These are phyloP conservation scores for Tilletia setariae DNA, from an alignment of 1,284 basidiomycete species.

Conservation along the genomic window DNA sequence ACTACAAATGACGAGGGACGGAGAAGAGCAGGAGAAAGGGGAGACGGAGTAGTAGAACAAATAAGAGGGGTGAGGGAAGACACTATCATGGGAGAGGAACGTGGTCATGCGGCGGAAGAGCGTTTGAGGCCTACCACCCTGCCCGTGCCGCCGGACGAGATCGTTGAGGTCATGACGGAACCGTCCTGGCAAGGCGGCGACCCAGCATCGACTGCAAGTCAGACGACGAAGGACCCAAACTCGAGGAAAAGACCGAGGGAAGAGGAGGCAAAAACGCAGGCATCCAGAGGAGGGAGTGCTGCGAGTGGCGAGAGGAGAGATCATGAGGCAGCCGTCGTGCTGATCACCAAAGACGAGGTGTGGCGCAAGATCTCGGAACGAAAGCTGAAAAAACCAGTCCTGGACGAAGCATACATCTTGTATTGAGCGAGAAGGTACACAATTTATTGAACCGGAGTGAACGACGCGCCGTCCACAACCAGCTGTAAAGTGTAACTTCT, in stretches of 20 bases:
- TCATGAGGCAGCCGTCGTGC: constrained; percentile 18
- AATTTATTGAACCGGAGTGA: background rate
- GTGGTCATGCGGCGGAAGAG: too few species aligned
- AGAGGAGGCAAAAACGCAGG: background rate
- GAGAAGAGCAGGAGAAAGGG: background rate
- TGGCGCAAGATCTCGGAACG: constrained; percentile 27
- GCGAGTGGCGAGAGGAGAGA: constrained; percentile 12
- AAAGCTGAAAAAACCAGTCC: constrained; percentile 33
- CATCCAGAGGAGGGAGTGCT: background rate
- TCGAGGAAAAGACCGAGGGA: background rate
- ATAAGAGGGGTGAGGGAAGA: too few species aligned
- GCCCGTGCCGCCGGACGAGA: background rate
- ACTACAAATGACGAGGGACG: background rate
- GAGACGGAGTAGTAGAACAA: background rate
- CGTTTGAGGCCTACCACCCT: background rate
- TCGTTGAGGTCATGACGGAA: too few species aligned
- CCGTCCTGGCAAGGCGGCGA: background rate
- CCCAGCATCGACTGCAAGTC: too few species aligned
- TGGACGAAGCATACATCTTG: constrained; percentile 37
- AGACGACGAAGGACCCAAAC: background rate
- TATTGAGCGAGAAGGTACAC: background rate
- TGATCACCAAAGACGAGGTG: constrained; percentile 31
- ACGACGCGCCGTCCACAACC: too few species aligned
- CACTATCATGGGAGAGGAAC: too few species aligned
- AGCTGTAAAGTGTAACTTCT: background rate